Base-by-base conservation (phyloP, 371 early-diverging fungal genomes). In the Mortierella sp. region DNA sequence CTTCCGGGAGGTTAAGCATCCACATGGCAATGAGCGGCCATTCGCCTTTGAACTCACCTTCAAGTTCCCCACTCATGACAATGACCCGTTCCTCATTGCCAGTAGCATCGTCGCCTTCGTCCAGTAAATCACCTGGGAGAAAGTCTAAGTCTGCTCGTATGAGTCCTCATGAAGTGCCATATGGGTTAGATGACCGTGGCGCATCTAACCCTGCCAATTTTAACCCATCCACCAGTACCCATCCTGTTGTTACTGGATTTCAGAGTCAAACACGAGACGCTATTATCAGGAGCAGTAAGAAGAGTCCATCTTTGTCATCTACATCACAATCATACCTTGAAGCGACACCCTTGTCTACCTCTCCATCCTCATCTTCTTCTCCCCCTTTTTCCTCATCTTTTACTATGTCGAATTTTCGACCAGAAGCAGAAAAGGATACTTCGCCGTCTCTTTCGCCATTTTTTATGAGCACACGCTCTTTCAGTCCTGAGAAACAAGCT, bases 21-120 rank as follows among this genome's bases (percentile, higher is more conserved):
- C 75, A 80, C 19, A 80, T 80, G 81, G 75, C 81, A 12, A 80
- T 80, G 81, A 68, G 65, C 34, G 63, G 79, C 9, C 66, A 29
- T 19, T 78, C 79, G 4, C 73, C 79, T 26, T 63, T 73, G 6
- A 55, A 67, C 13, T 78, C 79, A 29, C 79, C 79, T 6, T 62
- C 70, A 1, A 42, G 61, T 17, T 72, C 77, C 8, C 68, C 77
- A 3, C 43, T 72, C 8, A 29, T 71, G 56, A 42, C 49, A 32
- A 61, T 75, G 66, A 12, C 60, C 1, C 60, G 65, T 13, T 64
- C 69, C 1, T 58, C 68, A 6, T 37, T 68, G 19, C 51, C 45
- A 42, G 28, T 60, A 28, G 43, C 60, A 5, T 64, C 72, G 13
- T 53, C 59, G 13, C 47, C 59, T 15, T 31, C 59, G 2, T 51